Percentiles rank a stretch among this genome's conserved stretches.
These are phyloP conservation scores for Litsea cubeba DNA, from an alignment of 164 flowering plant genomes.

Conservation along the genomic window DNA sequence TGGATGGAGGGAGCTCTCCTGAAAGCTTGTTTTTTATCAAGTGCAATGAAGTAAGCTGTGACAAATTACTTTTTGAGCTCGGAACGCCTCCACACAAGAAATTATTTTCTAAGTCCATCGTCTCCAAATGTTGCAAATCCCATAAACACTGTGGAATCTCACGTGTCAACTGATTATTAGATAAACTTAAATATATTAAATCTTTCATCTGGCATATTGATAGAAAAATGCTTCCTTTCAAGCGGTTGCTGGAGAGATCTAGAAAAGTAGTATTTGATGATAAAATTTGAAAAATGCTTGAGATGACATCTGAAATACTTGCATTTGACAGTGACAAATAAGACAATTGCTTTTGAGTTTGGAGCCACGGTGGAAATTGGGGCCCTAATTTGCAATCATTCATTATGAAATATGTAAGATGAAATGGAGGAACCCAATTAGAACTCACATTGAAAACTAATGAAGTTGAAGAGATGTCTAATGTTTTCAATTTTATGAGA, in stretches of 20 bases:
- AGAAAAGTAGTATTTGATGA: too few species aligned
- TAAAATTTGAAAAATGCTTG: background rate
- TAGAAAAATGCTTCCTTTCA: background rate
- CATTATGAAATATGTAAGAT: background rate
- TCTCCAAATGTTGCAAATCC: background rate
- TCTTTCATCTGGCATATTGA: background rate
- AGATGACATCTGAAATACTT: background rate
- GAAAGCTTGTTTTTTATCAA: background rate
- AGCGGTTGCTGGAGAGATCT: background rate
- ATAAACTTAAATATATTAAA: background rate
- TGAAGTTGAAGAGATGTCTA: background rate
- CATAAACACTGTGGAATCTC: background rate
- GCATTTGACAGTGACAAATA: background rate
- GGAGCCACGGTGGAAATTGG: background rate
- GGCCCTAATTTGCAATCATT: background rate
- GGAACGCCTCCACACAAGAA: background rate
- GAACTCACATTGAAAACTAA: background rate
- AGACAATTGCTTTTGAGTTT: background rate
- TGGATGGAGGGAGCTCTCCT: background rate
- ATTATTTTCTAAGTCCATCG: background rate
- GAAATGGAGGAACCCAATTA: slow-evolving; percentile 7
- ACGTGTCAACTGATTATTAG: background rate
- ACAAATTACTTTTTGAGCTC: background rate
- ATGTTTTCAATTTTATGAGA: background rate
- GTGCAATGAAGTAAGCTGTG: background rate